These are phyloP conservation scores for Camellia japonica DNA, from an alignment of 148 eudicot genomes.

Conservation along the genomic window DNA sequence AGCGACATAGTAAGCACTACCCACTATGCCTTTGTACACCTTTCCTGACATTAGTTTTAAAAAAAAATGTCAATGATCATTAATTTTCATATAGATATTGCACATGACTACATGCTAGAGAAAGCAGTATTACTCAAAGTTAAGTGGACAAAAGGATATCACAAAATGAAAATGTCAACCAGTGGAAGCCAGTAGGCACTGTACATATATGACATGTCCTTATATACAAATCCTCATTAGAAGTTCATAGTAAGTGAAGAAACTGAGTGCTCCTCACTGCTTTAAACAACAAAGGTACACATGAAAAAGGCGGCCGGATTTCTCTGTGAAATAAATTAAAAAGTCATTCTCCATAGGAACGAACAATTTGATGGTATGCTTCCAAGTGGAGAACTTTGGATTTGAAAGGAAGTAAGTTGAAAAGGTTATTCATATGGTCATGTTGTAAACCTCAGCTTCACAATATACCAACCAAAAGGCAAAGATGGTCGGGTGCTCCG, in stretches of 20 bases:
- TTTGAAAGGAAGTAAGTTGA: no score
- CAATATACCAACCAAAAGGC: no score
- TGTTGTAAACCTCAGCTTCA: no score
- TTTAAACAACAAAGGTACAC: not conserved
- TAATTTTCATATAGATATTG: no score
- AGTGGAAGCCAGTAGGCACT: not conserved
- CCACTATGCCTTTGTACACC: slow-evolving; percentile 6
- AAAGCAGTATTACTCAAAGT: not conserved
- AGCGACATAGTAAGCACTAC: slow-evolving; percentile 11
- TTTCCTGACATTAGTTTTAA: slow-evolving; percentile 6
- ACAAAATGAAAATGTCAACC: not conserved
- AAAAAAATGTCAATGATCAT: not conserved
- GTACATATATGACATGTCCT: not conserved
- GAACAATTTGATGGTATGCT: not conserved
- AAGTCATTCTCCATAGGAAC: not conserved
- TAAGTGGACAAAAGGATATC: not conserved
- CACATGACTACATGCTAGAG: not conserved
- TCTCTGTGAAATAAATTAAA: not conserved
- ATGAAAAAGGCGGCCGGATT: not conserved
- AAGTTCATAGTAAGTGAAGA: not conserved
- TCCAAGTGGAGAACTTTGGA: not conserved
- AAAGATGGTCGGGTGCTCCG: no score
- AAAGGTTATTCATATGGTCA: no score
- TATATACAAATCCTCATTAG: not conserved
- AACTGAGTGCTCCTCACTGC: not conserved